phyloP scores from a whole-genome alignment of 1,139 yeast species.

The Magnusiomyces magnusii region DNA sequence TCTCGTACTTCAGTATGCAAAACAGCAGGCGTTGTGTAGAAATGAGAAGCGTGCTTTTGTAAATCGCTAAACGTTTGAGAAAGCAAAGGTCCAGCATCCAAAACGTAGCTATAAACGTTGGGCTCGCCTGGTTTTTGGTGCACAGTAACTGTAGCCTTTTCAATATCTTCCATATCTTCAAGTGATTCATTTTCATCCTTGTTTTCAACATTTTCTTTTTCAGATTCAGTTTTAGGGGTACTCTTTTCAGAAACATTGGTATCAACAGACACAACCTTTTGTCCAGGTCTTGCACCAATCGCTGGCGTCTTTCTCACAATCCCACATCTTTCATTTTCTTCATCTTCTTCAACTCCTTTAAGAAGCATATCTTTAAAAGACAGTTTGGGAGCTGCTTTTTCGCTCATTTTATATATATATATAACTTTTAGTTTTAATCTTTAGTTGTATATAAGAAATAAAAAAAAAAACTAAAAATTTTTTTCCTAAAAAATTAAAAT shows the following conservation, averaged over 20 bases:
- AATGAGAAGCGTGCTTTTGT: constrained; percentile 57
- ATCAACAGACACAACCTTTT: neutral
- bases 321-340: neutral
- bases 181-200: neutral
- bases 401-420: neutral
- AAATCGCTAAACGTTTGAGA: constrained; percentile 75
- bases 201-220: neutral
- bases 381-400: constrained; percentile 9
- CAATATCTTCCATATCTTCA: neutral
- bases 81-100: constrained; percentile 93
- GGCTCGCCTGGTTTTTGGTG: constrained; percentile 1
- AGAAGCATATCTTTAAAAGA: constrained; percentile 18
- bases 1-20: constrained; percentile 70
- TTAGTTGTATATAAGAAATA: no score
- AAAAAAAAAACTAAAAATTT: no score
- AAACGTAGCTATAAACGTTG: constrained; percentile 39
- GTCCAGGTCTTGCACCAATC: neutral
- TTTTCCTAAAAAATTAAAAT: no score
- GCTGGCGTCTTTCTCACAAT: neutral
- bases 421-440: no score
- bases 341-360: constrained; percentile 35
- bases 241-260: neutral
- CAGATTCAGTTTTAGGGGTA: neutral
- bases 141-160: constrained; percentile 1
- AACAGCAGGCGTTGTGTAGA: constrained; percentile 90